Base-by-base conservation (phyloP, 306 rosid species). In the Rosa multiflora region DNA sequence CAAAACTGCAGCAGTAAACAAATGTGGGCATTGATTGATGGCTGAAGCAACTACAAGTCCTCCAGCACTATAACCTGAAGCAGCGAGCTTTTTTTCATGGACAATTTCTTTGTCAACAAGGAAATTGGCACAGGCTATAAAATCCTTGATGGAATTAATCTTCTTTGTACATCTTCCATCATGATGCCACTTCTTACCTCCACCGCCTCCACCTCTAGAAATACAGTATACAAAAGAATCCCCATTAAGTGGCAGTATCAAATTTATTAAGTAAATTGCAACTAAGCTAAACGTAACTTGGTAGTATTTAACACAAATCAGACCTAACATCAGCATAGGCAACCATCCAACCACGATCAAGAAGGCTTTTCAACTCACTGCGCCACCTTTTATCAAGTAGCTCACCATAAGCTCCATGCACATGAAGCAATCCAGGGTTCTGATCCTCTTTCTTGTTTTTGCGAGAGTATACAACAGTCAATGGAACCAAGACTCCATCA, bases 321-420 rank as follows among this genome's bases (percentile, higher is more conserved):
- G 68, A 95, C 99, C 99, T 93, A 46, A 93, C 93, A 87, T 95
- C 98, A 73, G 99, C 99, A 86, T 88, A 93, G 29, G 99, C 94
- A 79, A 95, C 51, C 37, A 90, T 78, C 98, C 97, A 95, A 67
- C 99, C 98, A 67, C 94, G 96, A 87, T 93, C 98, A 47, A 95
- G 91, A 82, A 95, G 97, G 87, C 99, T 90, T 89, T 95, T 95
- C 84, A 89, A 78, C 83, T 93, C 96, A 74, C 92, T 86, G 47
- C 79, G 85, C 99, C 99, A 95, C 78, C 93, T 79, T 86, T 95
- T 93, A 80, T 95, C 99, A 4, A 93, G 97, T 70, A 89, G 82
- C 88, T 95, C 98, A 67, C 98, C 91, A 73, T 90, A 95, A 76
- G 99, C 87, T 85, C 99, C 99, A 81, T 95, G 98, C 23, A 88